phyloP scores from a whole-genome alignment of 345 rosid genomes.

The Reutealis trisperma region DNA sequence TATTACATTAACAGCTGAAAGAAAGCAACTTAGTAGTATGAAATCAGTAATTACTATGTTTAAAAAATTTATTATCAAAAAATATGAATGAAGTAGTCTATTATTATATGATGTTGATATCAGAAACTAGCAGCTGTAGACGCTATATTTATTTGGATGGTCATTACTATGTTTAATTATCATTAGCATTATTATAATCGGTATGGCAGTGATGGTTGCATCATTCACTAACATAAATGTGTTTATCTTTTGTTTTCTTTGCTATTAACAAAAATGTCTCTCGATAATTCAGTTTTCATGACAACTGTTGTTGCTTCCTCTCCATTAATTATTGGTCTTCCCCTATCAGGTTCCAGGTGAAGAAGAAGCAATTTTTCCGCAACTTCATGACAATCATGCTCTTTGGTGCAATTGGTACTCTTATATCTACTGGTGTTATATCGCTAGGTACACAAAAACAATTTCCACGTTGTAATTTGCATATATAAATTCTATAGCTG shows the following conservation, averaged over 20 bases:
- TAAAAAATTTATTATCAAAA: too few relatives aligned
- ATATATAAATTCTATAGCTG: too few relatives aligned
- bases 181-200: neutral
- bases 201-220: neutral
- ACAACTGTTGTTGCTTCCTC: neutral
- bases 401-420: conserved; percentile 93
- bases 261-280: neutral
- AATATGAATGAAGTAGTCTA: too few relatives aligned
- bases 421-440: conserved; percentile 79
- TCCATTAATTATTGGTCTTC: neutral
- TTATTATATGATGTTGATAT: too few relatives aligned
- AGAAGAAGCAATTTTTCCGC: conserved; percentile 97
- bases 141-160: neutral
- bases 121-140: too few relatives aligned
- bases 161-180: neutral
- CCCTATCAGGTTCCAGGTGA: conserved; percentile 80
- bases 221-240: neutral
- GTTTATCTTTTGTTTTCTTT: neutral
- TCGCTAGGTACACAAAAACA: conserved; percentile 55
- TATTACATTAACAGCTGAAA: too few relatives aligned
- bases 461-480: neutral
- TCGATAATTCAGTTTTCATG: neutral
- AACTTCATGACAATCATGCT: conserved; percentile 93
- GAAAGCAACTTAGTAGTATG: too few relatives aligned
- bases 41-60: too few relatives aligned